Evolutionary conservation across 768 basidiomycete species (phyloP).

Genomic region (Boletus speciosus): DNA sequence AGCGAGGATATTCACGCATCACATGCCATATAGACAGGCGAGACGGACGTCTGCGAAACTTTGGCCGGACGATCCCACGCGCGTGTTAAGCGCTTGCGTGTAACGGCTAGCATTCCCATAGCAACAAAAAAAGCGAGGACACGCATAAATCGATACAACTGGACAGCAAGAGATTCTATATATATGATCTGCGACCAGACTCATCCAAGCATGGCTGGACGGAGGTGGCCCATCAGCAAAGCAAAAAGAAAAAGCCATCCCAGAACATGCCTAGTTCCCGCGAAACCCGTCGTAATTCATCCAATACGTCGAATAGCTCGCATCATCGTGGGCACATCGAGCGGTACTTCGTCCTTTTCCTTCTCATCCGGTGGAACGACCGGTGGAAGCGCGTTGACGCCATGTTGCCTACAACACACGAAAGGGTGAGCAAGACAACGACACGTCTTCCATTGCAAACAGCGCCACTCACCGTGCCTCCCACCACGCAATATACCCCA

Average conservation of each 20-base stretch:
- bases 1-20: background rate
- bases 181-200: no score
- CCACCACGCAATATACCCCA: conserved; percentile 61
- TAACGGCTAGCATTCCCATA: no score
- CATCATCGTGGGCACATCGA: background rate
- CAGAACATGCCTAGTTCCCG: no score
- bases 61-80: background rate
- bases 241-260: no score
- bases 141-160: no score
- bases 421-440: background rate
- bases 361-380: background rate
- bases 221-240: no score
- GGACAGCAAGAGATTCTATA: no score
- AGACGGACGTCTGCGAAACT: no score
- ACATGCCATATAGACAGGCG: background rate
- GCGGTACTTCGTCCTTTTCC: background rate
- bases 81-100: background rate
- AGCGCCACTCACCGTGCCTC: conserved; percentile 31
- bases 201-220: no score
- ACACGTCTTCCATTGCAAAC: background rate
- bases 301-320: background rate
- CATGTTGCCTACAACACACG: conserved; percentile 33
- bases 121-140: no score
- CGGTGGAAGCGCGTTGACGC: conserved; percentile 32
- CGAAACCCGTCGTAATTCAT: background rate